Percentiles rank a stretch among this genome's conserved stretches.
Conservation (phyloP, 805 yeast genomes). For the Metahyphopichia silvanorum region DNA sequence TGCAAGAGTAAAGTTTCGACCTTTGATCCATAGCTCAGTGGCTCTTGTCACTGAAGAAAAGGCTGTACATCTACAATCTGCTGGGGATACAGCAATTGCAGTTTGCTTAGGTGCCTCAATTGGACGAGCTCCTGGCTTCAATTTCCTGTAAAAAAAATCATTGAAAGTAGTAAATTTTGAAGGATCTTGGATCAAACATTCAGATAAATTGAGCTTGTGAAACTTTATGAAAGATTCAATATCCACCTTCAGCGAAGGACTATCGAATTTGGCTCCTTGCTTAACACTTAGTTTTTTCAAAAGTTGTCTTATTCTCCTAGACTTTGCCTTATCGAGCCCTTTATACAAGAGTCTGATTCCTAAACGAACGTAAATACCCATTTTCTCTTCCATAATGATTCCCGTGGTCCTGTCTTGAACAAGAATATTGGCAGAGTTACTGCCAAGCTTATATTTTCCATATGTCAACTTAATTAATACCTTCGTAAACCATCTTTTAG, state of each 20-base stretch:
- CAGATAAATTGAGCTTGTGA: constrained; percentile 73
- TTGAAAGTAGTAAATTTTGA: constrained; percentile 67
- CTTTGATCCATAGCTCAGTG: constrained; percentile 85
- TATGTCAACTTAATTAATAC: constrained; percentile 79
- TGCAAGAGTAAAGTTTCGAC: constrained; percentile 65
- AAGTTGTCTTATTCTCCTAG: constrained; percentile 55
- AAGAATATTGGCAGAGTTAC: constrained; percentile 87
- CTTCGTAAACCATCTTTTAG: constrained; percentile 85
- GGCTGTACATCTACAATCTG: constrained; percentile 82
- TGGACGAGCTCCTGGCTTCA: constrained; percentile 69
- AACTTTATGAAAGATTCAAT: constrained; percentile 78
- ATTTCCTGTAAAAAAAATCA: constrained; percentile 80
- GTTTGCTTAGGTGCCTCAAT: constrained; percentile 55
- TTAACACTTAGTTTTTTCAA: constrained; percentile 65
- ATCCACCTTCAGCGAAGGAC: constrained; percentile 58
- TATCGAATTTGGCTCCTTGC: constrained; percentile 84
- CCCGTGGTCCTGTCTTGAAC: constrained; percentile 93
- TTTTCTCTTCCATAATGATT: constrained; percentile 85
- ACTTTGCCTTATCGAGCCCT: constrained; percentile 62
- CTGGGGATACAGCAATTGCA: constrained; percentile 65
- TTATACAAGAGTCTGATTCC: constrained; percentile 84
- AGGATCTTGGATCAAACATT: constrained; percentile 53
- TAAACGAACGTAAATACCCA: constrained; percentile 81
- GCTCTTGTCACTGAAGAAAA: constrained; percentile 61
- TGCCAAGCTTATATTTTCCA: constrained; percentile 83